These are phyloP conservation scores for Triticum timopheevii DNA, from an alignment of 176 grass and related monocot genomes.

Conservation along the genomic window DNA sequence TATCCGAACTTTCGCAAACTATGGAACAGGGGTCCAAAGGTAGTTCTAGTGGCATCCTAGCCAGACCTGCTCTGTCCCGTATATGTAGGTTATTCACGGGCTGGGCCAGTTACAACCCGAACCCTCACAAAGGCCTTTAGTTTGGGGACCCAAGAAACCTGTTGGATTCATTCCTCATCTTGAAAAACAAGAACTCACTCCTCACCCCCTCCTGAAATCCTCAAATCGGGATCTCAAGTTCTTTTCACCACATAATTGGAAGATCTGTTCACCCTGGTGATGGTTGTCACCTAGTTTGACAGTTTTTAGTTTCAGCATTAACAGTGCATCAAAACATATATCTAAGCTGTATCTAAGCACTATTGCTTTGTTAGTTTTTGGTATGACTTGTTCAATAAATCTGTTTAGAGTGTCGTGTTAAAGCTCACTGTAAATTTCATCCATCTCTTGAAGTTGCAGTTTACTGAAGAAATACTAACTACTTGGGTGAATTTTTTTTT, in stretches of 20 bases:
- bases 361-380: background rate
- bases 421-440: conserved; percentile 15
- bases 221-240: background rate
- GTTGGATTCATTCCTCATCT: background rate
- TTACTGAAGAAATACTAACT: background rate
- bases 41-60: background rate
- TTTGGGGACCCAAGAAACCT: background rate
- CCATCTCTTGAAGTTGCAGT: background rate
- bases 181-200: background rate
- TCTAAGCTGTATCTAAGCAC: background rate
- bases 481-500: conserved; percentile 18
- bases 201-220: background rate
- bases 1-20: background rate
- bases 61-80: background rate
- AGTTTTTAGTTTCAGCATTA: conserved; percentile 3
- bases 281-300: background rate
- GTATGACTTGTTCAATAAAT: background rate
- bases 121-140: background rate
- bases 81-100: background rate
- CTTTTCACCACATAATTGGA: background rate
- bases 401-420: background rate
- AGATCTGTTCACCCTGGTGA: background rate
- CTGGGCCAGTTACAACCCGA: background rate
- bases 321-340: background rate
- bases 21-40: background rate